phyloP scores from a whole-genome alignment of 2,329 filamentous ascomycete genomes.

The Aspergillus aculeatinus region DNA sequence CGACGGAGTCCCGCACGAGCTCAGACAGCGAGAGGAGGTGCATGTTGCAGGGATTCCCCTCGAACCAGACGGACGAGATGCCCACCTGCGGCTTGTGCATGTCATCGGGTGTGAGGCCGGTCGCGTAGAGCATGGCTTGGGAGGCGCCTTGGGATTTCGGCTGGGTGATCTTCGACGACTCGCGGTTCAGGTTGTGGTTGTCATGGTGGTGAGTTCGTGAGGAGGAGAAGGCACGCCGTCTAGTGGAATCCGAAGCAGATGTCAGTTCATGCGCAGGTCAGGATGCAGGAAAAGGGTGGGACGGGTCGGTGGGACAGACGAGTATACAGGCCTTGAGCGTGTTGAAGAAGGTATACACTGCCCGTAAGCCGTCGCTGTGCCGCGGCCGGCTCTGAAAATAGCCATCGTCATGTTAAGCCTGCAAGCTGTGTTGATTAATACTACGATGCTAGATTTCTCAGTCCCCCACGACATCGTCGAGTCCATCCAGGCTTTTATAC shows the following conservation, averaged over 20 bases:
- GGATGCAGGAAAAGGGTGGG: neutral
- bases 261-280: neutral
- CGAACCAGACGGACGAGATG: conserved; percentile 94
- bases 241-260: neutral
- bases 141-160: conserved; percentile 95
- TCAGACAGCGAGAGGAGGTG: conserved; percentile 83
- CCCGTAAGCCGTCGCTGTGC: neutral
- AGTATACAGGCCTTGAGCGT: neutral
- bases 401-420: neutral
- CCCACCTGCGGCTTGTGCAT: conserved; percentile 94
- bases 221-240: neutral
- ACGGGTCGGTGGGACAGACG: neutral
- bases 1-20: conserved; percentile 66
- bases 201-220: neutral
- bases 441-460: neutral
- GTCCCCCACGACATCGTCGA: neutral
- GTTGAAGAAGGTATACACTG: neutral
- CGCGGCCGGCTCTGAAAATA: neutral
- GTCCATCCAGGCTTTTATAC: neutral
- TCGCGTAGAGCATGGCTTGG: conserved; percentile 95
- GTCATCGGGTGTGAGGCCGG: conserved; percentile 75
- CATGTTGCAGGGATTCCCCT: conserved; percentile 99
- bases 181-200: conserved; percentile 61
- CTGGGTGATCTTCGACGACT: conserved; percentile 81
- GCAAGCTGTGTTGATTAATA: neutral